Percentiles rank a stretch among this genome's conserved stretches.
Conservation (phyloP, 2,329 filamentous ascomycete species). For the Talaromyces sp. region DNA sequence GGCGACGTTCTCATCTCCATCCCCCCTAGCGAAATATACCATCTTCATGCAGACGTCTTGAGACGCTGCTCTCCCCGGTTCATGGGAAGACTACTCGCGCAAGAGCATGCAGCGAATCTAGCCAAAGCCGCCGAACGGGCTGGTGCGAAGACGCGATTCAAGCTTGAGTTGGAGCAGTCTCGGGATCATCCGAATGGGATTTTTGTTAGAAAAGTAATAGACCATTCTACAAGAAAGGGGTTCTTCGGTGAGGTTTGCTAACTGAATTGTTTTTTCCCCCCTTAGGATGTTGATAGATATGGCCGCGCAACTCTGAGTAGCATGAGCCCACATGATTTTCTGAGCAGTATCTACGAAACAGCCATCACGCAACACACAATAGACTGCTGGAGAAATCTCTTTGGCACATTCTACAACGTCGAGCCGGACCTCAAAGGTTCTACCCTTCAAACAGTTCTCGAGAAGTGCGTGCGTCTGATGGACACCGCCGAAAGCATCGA, state of each 20-base stretch:
- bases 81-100: conserved; percentile 18
- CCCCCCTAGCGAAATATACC: conserved; percentile 30
- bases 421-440: conserved; percentile 37
- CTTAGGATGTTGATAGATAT: conserved; percentile 32
- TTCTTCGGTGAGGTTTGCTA: background rate
- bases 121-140: conserved; percentile 23
- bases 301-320: conserved; percentile 22
- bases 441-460: conserved; percentile 35
- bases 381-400: conserved; percentile 39
- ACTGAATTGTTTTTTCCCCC: background rate
- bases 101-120: conserved; percentile 22
- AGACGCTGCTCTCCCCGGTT: conserved; percentile 16
- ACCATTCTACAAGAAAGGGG: background rate
- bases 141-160: conserved; percentile 18
- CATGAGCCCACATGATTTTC: background rate
- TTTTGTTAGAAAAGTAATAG: conserved; percentile 10
- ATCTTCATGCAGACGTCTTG: conserved; percentile 32
- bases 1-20: conserved; percentile 38
- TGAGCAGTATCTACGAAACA: background rate
- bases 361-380: conserved; percentile 9
- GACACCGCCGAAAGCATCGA: conserved; percentile 45
- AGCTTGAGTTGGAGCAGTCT: conserved; percentile 17
- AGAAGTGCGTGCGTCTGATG: conserved; percentile 37
- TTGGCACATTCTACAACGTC: conserved; percentile 45
- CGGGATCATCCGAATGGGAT: conserved; percentile 8